Percentiles rank a stretch among this genome's conserved stretches.
Evolutionary conservation across 768 basidiomycete genomes (phyloP).

Genomic region (Artomyces pyxidatus): DNA sequence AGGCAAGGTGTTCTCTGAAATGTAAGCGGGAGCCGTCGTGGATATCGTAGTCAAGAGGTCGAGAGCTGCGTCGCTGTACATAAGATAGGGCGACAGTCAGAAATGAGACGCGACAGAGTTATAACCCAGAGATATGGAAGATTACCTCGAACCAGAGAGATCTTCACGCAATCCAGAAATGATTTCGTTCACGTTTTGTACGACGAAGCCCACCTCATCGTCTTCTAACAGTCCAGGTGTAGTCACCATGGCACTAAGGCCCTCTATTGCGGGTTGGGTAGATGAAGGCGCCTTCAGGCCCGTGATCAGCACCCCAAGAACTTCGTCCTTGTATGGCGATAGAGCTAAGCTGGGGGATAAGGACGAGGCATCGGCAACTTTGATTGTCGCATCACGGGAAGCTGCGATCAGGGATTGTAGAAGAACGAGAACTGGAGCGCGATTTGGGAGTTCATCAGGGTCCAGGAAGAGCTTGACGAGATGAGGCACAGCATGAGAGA

Average conservation of each 20-base stretch:
- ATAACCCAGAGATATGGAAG: conserved; percentile 13
- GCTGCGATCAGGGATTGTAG: conserved; percentile 60
- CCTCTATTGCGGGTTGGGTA: conserved; percentile 52
- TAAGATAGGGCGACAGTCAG: not conserved
- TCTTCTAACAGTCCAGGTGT: conserved; percentile 55
- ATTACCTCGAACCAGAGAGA: conserved; percentile 38
- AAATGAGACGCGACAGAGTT: not conserved
- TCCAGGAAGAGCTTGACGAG: conserved; percentile 69
- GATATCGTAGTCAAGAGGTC: conserved; percentile 60
- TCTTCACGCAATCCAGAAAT: conserved; percentile 40
- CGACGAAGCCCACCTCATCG: conserved; percentile 72
- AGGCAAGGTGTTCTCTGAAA: conserved; percentile 73
- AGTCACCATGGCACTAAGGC: conserved; percentile 57
- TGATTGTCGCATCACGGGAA: conserved; percentile 34
- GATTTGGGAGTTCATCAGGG: conserved; percentile 59
- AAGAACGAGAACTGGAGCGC: conserved; percentile 56
- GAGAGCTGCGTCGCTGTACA: conserved; percentile 48
- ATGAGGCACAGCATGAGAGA: conserved; percentile 64
- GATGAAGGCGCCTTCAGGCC: conserved; percentile 47
- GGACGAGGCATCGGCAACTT: not conserved
- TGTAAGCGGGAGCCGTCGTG: conserved; percentile 45
- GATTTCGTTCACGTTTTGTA: conserved; percentile 67
- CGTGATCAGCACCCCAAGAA: conserved; percentile 55
- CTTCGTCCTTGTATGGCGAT: conserved; percentile 62
- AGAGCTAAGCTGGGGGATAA: conserved; percentile 22